Conservation (phyloP, 2,329 filamentous ascomycete genomes). For the Xylariaceae sp. region DNA sequence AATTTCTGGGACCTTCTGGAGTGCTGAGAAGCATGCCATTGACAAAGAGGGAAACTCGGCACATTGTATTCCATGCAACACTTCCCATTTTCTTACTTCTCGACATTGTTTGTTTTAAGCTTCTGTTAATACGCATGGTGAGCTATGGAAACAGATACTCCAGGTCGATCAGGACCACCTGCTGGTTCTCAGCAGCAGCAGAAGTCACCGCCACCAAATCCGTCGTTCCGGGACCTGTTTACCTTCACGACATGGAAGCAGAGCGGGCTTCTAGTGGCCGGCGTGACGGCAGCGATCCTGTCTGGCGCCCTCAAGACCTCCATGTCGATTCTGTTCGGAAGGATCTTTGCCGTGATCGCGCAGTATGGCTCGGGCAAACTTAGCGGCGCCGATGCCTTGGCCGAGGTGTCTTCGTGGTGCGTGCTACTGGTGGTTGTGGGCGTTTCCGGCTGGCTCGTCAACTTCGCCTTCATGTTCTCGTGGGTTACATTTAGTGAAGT, state of each 20-base stretch:
- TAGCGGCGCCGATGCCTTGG: conserved; percentile 45
- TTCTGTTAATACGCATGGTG: no score
- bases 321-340: conserved; percentile 66
- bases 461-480: conserved; percentile 58
- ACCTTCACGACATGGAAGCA: conserved; percentile 64
- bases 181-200: conserved; percentile 4
- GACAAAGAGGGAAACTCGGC: no score
- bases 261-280: conserved; percentile 46
- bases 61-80: no score
- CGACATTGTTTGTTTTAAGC: no score
- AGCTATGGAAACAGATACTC: not conserved
- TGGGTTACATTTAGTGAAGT: conserved; percentile 80
- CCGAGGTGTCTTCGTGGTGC: conserved; percentile 53
- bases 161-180: not conserved
- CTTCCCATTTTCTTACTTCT: no score
- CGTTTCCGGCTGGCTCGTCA: conserved; percentile 58
- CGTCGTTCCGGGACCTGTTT: conserved; percentile 50
- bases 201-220: not conserved
- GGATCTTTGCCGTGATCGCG: conserved; percentile 67
- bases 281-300: conserved; percentile 49
- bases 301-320: conserved; percentile 59
- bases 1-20: no score
- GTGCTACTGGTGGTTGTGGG: conserved; percentile 60
- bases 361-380: conserved; percentile 54
- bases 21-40: no score